A percentile compares a stretch with the other conserved stretches of the same genome.
phyloP scores from a whole-genome alignment of 2,329 filamentous ascomycete genomes.

The Colletotrichum limetticola region DNA sequence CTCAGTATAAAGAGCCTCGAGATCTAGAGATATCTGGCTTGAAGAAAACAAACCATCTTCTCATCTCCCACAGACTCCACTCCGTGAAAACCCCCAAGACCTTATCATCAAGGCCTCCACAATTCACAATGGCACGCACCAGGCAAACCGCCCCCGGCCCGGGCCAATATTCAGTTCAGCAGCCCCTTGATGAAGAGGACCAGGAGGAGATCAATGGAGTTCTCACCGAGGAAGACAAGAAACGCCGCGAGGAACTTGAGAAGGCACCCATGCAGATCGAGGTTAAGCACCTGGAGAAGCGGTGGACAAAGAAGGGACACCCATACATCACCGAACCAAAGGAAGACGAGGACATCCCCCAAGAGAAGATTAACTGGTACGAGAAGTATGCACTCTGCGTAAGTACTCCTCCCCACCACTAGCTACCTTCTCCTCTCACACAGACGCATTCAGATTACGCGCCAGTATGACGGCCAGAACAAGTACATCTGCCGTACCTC shows the following conservation, averaged over 20 bases:
- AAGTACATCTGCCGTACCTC: constrained; percentile 31
- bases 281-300: constrained; percentile 47
- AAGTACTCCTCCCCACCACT: background rate
- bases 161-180: background rate
- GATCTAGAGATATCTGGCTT: background rate
- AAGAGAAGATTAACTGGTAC: constrained; percentile 43
- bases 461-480: constrained; percentile 37
- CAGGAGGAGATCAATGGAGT: constrained; percentile 30
- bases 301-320: constrained; percentile 42
- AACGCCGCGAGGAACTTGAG: constrained; percentile 39
- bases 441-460: constrained; percentile 18
- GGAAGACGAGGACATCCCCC: constrained; percentile 41
- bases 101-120: background rate
- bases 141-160: constrained; percentile 4
- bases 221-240: constrained; percentile 38
- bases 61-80: too few relatives aligned
- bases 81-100: background rate
- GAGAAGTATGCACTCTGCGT: constrained; percentile 43
- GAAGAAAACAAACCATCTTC: background rate
- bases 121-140: constrained; percentile 15
- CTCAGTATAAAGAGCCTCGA: background rate
- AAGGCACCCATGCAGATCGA: constrained; percentile 42
- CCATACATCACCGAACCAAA: constrained; percentile 43
- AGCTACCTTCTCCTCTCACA: background rate
- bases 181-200: constrained; percentile 35